Percentiles rank a stretch among this genome's conserved stretches.
phyloP scores from a whole-genome alignment of 2,329 filamentous ascomycete genomes.

The Fusarium miscanthi region DNA sequence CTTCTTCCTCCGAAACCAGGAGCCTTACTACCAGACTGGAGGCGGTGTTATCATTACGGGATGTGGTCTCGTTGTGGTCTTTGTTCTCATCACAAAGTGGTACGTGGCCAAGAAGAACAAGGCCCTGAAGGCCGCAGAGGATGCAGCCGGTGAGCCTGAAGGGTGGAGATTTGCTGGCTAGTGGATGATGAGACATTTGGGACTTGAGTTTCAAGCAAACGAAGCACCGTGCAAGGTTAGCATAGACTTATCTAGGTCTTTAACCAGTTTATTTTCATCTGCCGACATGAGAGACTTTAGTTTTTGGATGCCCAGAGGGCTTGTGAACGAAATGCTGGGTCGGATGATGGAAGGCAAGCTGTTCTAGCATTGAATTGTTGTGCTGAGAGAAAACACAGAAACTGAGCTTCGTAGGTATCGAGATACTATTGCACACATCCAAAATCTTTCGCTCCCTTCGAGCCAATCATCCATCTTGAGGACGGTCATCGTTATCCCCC shows the following conservation, averaged over 20 bases:
- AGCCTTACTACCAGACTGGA: constrained; percentile 47
- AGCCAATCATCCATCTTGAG: neutral
- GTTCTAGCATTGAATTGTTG: too few species aligned
- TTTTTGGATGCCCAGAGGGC: too few species aligned
- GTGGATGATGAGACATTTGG: accelerated
- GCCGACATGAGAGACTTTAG: neutral
- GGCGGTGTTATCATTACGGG: constrained; percentile 45
- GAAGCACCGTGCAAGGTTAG: accelerated
- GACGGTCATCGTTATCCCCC: accelerated
- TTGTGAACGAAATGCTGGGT: neutral
- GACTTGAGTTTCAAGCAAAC: accelerated
- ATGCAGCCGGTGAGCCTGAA: constrained; percentile 19
- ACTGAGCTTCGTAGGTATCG: too few species aligned
- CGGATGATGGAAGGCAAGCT: too few species aligned
- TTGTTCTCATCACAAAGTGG: constrained; percentile 38
- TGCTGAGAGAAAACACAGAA: too few species aligned
- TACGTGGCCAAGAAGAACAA: constrained; percentile 42
- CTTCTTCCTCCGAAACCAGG: constrained; percentile 49
- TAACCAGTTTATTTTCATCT: too few species aligned
- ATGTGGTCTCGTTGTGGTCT: constrained; percentile 37
- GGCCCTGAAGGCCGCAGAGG: constrained; percentile 34
- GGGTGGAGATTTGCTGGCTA: constrained; percentile 30
- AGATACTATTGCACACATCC: neutral
- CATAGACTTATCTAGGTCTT: accelerated
- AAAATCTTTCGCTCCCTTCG: too few species aligned